These are phyloP conservation scores for Hypoxylon sp. DNA, from an alignment of 2,329 filamentous ascomycete genomes.

Conservation along the genomic window DNA sequence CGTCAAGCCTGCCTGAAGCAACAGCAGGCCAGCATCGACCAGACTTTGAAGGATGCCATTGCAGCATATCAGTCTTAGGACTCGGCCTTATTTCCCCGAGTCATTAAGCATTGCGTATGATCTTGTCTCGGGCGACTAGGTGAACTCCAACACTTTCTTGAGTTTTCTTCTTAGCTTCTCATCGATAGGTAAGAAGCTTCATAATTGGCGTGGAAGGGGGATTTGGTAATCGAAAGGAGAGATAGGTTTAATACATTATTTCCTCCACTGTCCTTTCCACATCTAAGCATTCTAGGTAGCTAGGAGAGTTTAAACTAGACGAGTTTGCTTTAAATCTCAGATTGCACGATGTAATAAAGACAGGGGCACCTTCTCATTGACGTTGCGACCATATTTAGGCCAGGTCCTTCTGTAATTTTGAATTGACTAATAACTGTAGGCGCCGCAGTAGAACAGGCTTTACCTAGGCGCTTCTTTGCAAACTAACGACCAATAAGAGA, in stretches of 20 bases:
- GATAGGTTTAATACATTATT: neutral
- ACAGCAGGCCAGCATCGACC: conserved; percentile 26
- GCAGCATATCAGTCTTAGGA: conserved; percentile 18
- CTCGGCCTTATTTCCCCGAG: neutral
- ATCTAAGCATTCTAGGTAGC: neutral
- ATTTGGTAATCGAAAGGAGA: neutral
- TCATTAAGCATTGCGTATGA: neutral
- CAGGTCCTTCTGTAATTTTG: too few relatives aligned
- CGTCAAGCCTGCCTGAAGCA: conserved; percentile 24
- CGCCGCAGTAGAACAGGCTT: neutral
- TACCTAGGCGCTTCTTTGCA: neutral
- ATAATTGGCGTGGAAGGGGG: neutral
- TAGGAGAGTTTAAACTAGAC: neutral
- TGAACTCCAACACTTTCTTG: neutral
- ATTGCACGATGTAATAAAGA: neutral
- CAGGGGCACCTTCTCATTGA: neutral
- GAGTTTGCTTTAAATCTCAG: neutral
- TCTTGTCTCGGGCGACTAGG: neutral
- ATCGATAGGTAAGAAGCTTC: conserved; percentile 1
- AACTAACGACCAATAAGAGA: neutral
- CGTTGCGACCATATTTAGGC: neutral
- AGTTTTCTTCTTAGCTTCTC: neutral
- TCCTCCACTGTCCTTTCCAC: neutral
- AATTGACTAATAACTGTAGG: neutral
- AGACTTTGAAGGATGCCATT: conserved; percentile 29